phyloP scores from a whole-genome alignment of 805 yeast genomes.

The Isabelozyma rhagii region DNA sequence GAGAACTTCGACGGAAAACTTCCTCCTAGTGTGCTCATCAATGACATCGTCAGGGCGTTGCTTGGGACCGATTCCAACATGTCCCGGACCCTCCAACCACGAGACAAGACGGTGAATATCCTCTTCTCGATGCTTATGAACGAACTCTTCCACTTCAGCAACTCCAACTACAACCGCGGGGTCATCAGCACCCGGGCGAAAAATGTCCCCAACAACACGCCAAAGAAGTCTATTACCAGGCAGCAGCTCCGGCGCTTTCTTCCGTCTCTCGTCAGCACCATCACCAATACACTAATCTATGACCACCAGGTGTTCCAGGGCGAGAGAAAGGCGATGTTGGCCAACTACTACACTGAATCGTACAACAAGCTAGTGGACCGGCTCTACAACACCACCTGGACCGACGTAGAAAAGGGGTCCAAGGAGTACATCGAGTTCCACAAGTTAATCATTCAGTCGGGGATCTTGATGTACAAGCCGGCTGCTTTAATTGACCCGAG shows the following conservation, averaged over 20 bases:
- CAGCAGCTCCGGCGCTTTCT: conserved; percentile 19
- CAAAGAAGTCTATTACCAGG: conserved; percentile 20
- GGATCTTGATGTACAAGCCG: conserved; percentile 28
- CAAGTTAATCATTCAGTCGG: conserved; percentile 22
- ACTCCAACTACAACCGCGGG: conserved; percentile 21
- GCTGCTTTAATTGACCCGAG: conserved; percentile 14
- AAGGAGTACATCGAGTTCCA: conserved; percentile 16
- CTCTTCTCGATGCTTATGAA: conserved; percentile 26
- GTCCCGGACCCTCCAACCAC: conserved; percentile 13
- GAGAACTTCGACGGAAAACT: conserved; percentile 15
- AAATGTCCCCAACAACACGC: conserved; percentile 18
- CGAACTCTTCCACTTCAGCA: conserved; percentile 25
- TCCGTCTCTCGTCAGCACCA: conserved; percentile 18
- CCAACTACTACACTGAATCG: conserved; percentile 18
- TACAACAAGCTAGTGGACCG: conserved; percentile 22
- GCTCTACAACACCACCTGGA: conserved; percentile 24
- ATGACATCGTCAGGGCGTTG: conserved; percentile 24
- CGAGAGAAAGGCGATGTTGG: conserved; percentile 9
- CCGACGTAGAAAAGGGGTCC: conserved; percentile 8
- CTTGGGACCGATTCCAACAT: conserved; percentile 14
- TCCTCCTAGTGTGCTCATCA: conserved; percentile 19
- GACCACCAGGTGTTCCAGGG: conserved; percentile 7
- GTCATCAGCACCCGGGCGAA: conserved; percentile 8
- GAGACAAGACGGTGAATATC: conserved; percentile 26
- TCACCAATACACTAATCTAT: conserved; percentile 19